phyloP scores from a whole-genome alignment of 768 basidiomycete genomes.

The Psilocybe tampanensis region DNA sequence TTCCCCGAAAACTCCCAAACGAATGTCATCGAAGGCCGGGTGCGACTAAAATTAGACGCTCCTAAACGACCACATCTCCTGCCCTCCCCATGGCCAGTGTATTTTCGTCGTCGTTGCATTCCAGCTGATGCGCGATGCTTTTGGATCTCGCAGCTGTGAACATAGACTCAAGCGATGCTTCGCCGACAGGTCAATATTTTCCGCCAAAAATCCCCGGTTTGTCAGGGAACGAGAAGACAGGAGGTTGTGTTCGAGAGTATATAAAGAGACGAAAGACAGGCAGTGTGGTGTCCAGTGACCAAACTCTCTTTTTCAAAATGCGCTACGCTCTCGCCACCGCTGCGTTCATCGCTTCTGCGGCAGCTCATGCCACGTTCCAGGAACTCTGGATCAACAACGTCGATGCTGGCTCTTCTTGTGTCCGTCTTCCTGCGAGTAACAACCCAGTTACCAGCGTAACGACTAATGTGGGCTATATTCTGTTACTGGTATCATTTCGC shows the following conservation, averaged over 20 bases:
- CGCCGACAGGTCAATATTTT: background rate
- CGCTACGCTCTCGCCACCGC: slow-evolving; percentile 32
- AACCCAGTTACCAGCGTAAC: slow-evolving; percentile 45
- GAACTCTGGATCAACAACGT: slow-evolving; percentile 54
- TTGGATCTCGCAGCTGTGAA: background rate
- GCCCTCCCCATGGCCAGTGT: background rate
- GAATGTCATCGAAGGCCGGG: too few relatives aligned
- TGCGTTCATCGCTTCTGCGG: slow-evolving; percentile 37
- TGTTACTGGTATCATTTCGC: background rate
- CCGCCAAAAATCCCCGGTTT: background rate
- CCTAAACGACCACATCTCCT: too few relatives aligned
- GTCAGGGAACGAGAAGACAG: background rate
- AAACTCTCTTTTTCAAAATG: background rate
- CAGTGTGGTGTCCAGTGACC: background rate
- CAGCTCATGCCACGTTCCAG: slow-evolving; percentile 57
- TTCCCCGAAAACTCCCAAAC: background rate
- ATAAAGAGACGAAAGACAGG: background rate
- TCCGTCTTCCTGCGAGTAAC: slow-evolving; percentile 47
- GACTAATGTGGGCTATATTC: slow-evolving; percentile 28
- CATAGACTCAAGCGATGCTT: background rate
- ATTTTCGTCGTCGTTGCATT: background rate
- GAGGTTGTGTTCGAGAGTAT: background rate
- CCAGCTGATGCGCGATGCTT: background rate
- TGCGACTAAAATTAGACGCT: too few relatives aligned
- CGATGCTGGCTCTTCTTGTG: slow-evolving; percentile 49